Evolutionary conservation across 495 filamentous ascomycete genomes (phyloP).

Genomic region (Penicillium bialowiezense): DNA sequence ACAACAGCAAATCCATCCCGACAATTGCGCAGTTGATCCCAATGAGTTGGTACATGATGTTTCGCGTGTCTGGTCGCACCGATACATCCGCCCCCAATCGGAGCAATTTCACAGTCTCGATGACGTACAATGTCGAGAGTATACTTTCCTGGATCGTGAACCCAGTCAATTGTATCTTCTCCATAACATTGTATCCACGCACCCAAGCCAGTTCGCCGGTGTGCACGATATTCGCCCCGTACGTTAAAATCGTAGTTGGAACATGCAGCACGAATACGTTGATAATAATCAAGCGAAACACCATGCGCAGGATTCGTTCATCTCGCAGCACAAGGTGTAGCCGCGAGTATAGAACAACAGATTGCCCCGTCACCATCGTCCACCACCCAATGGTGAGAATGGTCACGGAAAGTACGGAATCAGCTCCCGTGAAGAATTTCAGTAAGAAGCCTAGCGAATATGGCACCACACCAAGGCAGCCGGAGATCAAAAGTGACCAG

Average conservation of each 20-base stretch:
- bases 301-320: conserved; percentile 37
- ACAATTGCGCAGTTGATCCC: conserved; percentile 54
- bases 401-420: conserved; percentile 37
- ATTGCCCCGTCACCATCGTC: conserved; percentile 53
- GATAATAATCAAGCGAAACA: conserved; percentile 41
- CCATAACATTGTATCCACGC: conserved; percentile 50
- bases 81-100: conserved; percentile 39
- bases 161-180: conserved; percentile 54
- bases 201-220: conserved; percentile 31
- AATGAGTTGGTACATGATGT: conserved; percentile 53
- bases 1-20: conserved; percentile 45
- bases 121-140: conserved; percentile 57
- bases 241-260: conserved; percentile 50
- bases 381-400: conserved; percentile 53
- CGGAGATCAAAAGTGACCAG: conserved; percentile 49
- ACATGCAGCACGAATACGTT: conserved; percentile 47
- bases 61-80: conserved; percentile 30
- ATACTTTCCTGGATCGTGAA: conserved; percentile 58
- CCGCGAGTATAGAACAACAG: conserved; percentile 50
- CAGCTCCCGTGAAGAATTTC: conserved; percentile 44
- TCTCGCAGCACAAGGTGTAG: conserved; percentile 49
- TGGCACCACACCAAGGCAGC: conserved; percentile 41
- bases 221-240: conserved; percentile 41
- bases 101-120: conserved; percentile 50
- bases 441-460: conserved; percentile 53